Percentiles rank a stretch among this genome's conserved stretches.
Conservation (phyloP, 1,139 yeast genomes). For the Williopsis jadinii region DNA sequence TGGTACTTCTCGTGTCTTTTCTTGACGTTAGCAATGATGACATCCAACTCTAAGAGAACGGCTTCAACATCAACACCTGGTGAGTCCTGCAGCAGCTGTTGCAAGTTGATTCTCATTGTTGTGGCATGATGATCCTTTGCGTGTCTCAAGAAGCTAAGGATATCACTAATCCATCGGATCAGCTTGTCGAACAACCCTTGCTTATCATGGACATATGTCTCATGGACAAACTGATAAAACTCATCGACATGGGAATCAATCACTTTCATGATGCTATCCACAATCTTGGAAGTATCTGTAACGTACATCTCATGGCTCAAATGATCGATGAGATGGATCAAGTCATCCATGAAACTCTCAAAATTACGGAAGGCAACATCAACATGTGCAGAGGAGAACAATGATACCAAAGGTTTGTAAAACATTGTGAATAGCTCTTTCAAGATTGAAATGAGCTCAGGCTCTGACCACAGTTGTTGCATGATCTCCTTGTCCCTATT, state of each 20-base stretch:
- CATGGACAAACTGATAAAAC: constrained; percentile 68
- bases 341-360: constrained; percentile 66
- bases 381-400: constrained; percentile 71
- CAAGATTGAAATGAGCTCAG: constrained; percentile 62
- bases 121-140: constrained; percentile 28
- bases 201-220: constrained; percentile 67
- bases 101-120: constrained; percentile 19
- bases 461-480: constrained; percentile 79
- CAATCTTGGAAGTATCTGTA: constrained; percentile 44
- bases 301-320: constrained; percentile 34
- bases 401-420: constrained; percentile 74
- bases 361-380: constrained; percentile 70
- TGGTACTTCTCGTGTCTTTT: constrained; percentile 33
- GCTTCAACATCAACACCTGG: constrained; percentile 25
- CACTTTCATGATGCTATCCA: constrained; percentile 55
- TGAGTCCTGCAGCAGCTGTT: constrained; percentile 28
- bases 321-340: constrained; percentile 46
- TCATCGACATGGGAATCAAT: constrained; percentile 65
- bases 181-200: constrained; percentile 64
- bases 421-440: constrained; percentile 70
- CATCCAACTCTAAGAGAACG: constrained; percentile 37
- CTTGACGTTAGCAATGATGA: constrained; percentile 37
- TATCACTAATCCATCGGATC: constrained; percentile 60
- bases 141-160: constrained; percentile 54
- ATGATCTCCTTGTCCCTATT: constrained; percentile 69